These are phyloP conservation scores for Spergularia azorica DNA, from an alignment of 179 eudicot species.

Conservation along the genomic window DNA sequence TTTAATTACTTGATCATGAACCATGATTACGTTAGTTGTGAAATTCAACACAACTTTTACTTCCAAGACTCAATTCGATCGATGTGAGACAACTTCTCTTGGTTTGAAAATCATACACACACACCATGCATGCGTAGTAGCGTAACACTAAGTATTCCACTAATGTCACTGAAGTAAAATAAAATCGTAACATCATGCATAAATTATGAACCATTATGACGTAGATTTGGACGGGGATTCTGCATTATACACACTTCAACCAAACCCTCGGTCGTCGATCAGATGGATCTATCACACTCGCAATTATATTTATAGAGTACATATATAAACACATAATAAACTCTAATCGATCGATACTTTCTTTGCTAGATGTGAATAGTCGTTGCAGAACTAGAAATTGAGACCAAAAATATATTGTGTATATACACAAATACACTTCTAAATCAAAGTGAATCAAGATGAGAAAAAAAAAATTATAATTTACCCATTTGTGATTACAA, in stretches of 20 bases:
- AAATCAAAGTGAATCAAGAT: too few relatives aligned
- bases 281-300: too few relatives aligned
- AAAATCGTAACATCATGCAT: constrained; percentile 24
- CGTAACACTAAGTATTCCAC: not conserved
- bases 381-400: too few relatives aligned
- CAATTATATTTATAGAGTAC: too few relatives aligned
- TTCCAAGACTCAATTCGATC: constrained; percentile 17
- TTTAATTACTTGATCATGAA: constrained; percentile 14
- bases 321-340: too few relatives aligned
- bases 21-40: constrained; percentile 27
- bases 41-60: constrained; percentile 14
- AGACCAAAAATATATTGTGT: too few relatives aligned
- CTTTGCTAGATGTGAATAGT: too few relatives aligned
- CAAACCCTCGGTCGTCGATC: not conserved
- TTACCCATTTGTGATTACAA: too few relatives aligned
- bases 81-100: constrained; percentile 11
- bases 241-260: constrained; percentile 18
- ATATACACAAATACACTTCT: too few relatives aligned
- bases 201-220: constrained; percentile 23
- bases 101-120: constrained; percentile 6
- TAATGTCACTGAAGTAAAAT: not conserved
- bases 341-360: too few relatives aligned
- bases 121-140: not conserved
- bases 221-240: constrained; percentile 33
- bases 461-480: too few relatives aligned